These are phyloP conservation scores for Solanum pimpinellifolium DNA, from an alignment of 257 asterid genomes.

Conservation along the genomic window DNA sequence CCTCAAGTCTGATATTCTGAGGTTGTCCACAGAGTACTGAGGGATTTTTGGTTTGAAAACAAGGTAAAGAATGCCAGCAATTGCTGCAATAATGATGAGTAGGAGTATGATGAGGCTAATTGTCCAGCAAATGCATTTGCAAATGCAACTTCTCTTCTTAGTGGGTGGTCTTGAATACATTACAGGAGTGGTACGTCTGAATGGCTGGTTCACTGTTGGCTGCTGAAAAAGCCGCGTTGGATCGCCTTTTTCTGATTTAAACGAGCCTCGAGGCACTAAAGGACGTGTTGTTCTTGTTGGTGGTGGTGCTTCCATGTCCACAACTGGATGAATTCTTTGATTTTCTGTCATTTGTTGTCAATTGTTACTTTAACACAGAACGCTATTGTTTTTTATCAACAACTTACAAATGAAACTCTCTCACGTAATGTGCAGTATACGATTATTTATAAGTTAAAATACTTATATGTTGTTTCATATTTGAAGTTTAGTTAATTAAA, in stretches of 20 bases:
- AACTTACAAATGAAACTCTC: background rate
- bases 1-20: slow-evolving; percentile 59
- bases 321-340: slow-evolving; percentile 59
- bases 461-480: background rate
- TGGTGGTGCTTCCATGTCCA: slow-evolving; percentile 30
- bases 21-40: slow-evolving; percentile 67
- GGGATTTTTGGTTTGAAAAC: slow-evolving; percentile 76
- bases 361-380: background rate
- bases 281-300: slow-evolving; percentile 22
- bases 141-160: slow-evolving; percentile 30
- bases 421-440: background rate
- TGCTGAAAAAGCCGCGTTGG: slow-evolving; percentile 9
- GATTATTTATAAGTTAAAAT: background rate
- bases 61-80: slow-evolving; percentile 48
- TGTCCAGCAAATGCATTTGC: slow-evolving; percentile 85
- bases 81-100: slow-evolving; percentile 45
- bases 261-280: slow-evolving; percentile 12
- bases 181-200: slow-evolving; percentile 8
- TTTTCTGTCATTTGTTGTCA: slow-evolving; percentile 30
- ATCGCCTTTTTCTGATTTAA: slow-evolving; percentile 23
- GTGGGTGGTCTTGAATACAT: slow-evolving; percentile 9
- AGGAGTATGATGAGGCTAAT: slow-evolving; percentile 45
- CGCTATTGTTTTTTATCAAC: background rate
- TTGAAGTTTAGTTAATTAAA: background rate
- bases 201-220: slow-evolving; percentile 5